phyloP scores from a whole-genome alignment of 2,329 filamentous ascomycete genomes.

The Monosporascus sp. region DNA sequence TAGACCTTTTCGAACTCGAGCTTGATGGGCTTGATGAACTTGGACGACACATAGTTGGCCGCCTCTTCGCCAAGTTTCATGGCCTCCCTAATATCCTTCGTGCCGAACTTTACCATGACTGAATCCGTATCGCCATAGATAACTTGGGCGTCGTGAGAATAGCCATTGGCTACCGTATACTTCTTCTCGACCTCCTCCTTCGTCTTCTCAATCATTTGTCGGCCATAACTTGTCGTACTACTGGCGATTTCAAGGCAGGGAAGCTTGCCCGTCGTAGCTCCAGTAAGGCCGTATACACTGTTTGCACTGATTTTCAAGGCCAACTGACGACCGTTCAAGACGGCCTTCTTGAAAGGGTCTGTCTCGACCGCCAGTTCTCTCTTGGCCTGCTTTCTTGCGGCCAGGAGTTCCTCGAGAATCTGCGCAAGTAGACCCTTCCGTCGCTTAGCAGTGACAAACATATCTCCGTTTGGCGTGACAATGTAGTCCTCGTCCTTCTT shows the following conservation, averaged over 20 bases:
- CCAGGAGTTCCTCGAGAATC: constrained; percentile 88
- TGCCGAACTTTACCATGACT: constrained; percentile 99
- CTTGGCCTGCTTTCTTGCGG: constrained; percentile 93
- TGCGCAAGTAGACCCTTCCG: constrained; percentile 90
- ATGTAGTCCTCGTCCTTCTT: constrained; percentile 94
- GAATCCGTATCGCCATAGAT: constrained; percentile 99
- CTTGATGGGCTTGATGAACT: constrained; percentile 96
- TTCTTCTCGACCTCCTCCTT: constrained; percentile 89
- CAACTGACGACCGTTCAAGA: constrained; percentile 93
- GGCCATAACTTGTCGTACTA: constrained; percentile 93
- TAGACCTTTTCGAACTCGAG: constrained; percentile 99
- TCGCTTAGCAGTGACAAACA: constrained; percentile 83
- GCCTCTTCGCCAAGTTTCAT: constrained; percentile 97
- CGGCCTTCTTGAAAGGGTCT: constrained; percentile 95
- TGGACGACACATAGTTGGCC: constrained; percentile 78
- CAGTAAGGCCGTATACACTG: constrained; percentile 95
- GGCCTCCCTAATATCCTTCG: constrained; percentile 75
- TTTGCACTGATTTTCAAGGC: constrained; percentile 96
- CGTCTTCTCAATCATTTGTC: constrained; percentile 98
- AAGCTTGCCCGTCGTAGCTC: constrained; percentile 91
- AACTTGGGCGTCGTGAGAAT: constrained; percentile 89
- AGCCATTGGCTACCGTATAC: constrained; percentile 92
- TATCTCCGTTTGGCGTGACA: constrained; percentile 87
- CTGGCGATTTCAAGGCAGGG: constrained; percentile 93
- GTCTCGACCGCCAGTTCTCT: constrained; percentile 82